Base-by-base conservation (phyloP, 2,329 filamentous ascomycete genomes). In the Botrytis porri region DNA sequence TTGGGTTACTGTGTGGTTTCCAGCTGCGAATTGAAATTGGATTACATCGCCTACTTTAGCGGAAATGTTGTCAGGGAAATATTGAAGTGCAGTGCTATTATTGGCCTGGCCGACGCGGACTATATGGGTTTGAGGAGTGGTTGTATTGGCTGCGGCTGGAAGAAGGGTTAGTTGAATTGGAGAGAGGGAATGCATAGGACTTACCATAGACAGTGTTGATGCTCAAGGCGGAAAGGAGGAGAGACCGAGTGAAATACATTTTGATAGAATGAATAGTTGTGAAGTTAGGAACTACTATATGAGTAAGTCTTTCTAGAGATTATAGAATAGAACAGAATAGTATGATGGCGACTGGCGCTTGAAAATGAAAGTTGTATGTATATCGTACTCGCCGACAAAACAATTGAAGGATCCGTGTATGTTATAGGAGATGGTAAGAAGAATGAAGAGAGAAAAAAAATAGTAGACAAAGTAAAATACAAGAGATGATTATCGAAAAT, bases 1-100 rank as follows among this genome's bases (percentile, higher is more conserved):
- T 84, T 94, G 92, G 25, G 90, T 92, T 73, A 94, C 89, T 69
- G 92, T 94, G 86, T 95, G 93, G 85, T 95, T 95, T 77, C 86
- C 86, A 14, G 84, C 84, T 75, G 85, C 84, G 84, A 91, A 92
- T 81, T 91, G 88, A 85, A 91, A 92, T 82, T 90, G 88, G 20
- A 92, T 85, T 83, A 89, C 86, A 77, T 87, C 85, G 76, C 93
- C 92, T 3, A 85, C 82, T n/a, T 83, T 81, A 45, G 90, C 92
- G 75, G 84, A 85, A 80, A 95, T 81, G 79, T 86, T 89, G 77
- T 91, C 85, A 59, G 93, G 93, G 75, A 83, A 88, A 85, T 89
- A 95, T 75, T 83, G 86, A 73, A 92, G 51, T 8, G 51, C 51
- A 8, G 51, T 37, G 79, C 83, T 81, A 84, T 77, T 83, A 81